Percentiles rank a stretch among this genome's conserved stretches.
These are phyloP conservation scores for Firmiana major DNA, from an alignment of 345 rosid genomes.

Conservation along the genomic window DNA sequence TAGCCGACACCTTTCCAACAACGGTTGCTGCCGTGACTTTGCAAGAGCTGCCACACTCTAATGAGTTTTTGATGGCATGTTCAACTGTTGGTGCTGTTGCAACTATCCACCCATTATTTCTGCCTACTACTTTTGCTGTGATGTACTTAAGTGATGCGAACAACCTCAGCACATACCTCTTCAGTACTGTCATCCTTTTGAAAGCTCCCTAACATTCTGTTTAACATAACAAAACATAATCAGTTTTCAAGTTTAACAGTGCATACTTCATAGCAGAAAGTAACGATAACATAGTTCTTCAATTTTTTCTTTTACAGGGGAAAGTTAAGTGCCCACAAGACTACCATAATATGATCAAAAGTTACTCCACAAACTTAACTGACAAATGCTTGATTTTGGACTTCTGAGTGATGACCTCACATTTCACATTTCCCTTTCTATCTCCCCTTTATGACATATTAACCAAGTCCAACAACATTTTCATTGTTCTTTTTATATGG, in stretches of 20 bases:
- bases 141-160: constrained; percentile 76
- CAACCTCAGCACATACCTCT: constrained; percentile 61
- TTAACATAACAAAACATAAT: not conserved
- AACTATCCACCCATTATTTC: constrained; percentile 71
- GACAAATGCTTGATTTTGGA: not conserved
- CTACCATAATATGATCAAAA: not conserved
- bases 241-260: not conserved
- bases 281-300: not conserved
- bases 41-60: constrained; percentile 74
- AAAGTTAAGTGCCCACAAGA: not conserved
- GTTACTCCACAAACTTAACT: not conserved
- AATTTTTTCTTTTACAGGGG: not conserved
- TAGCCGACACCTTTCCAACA: constrained; percentile 75
- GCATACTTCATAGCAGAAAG: not conserved
- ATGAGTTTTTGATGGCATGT: constrained; percentile 65
- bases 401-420: not conserved
- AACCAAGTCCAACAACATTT: not conserved
- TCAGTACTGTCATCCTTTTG: constrained; percentile 50
- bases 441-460: not conserved
- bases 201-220: constrained; percentile 11
- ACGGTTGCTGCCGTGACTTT: constrained; percentile 78
- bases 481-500: not conserved
- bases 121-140: constrained; percentile 75
- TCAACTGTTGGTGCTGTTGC: constrained; percentile 76
- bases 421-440: not conserved